Evolutionary conservation across 2,329 filamentous ascomycete genomes (phyloP), one percentile per base, ranked within the genome.

Genomic region (Diaporthe velutina): DNA sequence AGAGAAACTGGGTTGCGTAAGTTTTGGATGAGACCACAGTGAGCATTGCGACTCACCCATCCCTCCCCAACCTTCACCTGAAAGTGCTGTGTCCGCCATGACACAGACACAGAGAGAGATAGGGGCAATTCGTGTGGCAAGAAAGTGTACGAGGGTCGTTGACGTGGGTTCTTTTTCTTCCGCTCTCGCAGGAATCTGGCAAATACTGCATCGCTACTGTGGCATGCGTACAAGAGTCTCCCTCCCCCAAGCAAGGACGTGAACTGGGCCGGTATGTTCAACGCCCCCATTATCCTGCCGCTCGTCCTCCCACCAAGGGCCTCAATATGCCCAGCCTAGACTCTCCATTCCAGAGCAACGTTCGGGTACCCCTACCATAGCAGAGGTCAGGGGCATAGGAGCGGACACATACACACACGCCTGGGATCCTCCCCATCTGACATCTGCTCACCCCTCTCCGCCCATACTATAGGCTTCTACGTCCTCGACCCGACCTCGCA

Each of bases 221-320:
- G 94, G 93, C 93, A 97, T 80, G 93, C 92, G 4, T 94, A 93
- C 81, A 93, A 94, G 81, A 94, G 93, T 12, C 86, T 96, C 19
- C 89, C 91, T 1, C 83, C 86, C 0, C 93, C 94, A 1, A 92
- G 90, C 70, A 89, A 85, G 52, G 84, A 90, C 22, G 93, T 95
- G 30, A 96, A 97, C 83, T 97, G 94, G 94, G 91, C 93, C 60
- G 91, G 91, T 92, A 82, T 60, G 78, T 73, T 66, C 33, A 15
- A 38, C 28, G 28, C 22, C 8, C 30, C 8, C 30, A 17, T 25
- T 22, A 6, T 67, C 33, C 28, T 71, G 38, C 42, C 68, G 48
- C 15, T 40, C 55, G 71, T 15, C 42, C 38, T 33, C 55, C 19
- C 9, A 22, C 50, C 9, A 25, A 30, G 6, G 9, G 15, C 13